These are phyloP conservation scores for Simmondsia chinensis DNA, from an alignment of 148 eudicot genomes.

Conservation along the genomic window DNA sequence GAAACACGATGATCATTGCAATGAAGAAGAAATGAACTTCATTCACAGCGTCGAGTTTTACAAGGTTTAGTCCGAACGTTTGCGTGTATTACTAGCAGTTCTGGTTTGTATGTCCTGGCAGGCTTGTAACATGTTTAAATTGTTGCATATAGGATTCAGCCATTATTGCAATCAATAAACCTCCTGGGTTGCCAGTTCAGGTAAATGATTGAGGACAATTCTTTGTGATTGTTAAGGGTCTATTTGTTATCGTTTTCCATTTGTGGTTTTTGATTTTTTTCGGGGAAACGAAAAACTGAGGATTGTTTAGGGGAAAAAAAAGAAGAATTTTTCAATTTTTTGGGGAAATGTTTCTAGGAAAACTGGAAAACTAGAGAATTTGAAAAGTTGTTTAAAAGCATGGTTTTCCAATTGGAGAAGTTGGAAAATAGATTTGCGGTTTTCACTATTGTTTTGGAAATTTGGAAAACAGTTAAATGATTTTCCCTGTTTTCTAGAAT, in stretches of 20 bases:
- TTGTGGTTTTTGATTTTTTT: not conserved
- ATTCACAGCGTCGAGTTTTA: constrained; percentile 62
- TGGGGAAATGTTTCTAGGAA: too few species aligned
- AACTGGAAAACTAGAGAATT: too few species aligned
- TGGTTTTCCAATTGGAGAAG: too few species aligned
- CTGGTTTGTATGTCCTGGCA: not conserved
- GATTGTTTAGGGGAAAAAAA: too few species aligned
- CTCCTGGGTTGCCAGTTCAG: constrained; percentile 95
- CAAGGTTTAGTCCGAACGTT: constrained; percentile 34
- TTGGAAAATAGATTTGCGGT: too few species aligned
- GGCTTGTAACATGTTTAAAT: not conserved
- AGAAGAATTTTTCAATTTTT: too few species aligned
- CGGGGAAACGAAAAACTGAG: too few species aligned
- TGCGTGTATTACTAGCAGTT: not conserved
- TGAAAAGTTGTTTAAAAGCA: too few species aligned
- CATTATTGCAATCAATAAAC: constrained; percentile 85
- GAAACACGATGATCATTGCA: constrained; percentile 24
- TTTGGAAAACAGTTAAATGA: too few species aligned
- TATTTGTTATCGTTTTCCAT: not conserved
- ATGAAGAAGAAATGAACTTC: constrained; percentile 56
- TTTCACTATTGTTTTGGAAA: too few species aligned
- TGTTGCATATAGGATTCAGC: constrained; percentile 56
- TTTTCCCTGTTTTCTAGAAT: too few species aligned
- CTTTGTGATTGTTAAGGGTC: not conserved
- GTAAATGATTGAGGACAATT: constrained; percentile 16